These are phyloP conservation scores for Botrytis hyacinthi DNA, from an alignment of 2,329 filamentous ascomycete species.

Conservation along the genomic window DNA sequence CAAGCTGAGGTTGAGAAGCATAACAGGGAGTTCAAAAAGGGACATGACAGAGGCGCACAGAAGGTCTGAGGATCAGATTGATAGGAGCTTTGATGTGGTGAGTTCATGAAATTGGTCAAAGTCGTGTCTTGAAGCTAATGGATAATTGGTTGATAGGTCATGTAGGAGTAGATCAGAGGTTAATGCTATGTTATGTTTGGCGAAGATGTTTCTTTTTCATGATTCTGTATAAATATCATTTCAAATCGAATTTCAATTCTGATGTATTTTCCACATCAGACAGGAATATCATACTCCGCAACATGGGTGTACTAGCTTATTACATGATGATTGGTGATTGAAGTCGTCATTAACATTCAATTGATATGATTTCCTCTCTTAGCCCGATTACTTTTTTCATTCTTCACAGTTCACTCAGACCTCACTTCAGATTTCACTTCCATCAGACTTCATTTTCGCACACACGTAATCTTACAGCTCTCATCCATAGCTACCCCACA, in stretches of 20 bases:
- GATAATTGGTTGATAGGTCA: not conserved
- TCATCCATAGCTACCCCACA: constrained; percentile 10
- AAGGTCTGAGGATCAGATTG: constrained; percentile 51
- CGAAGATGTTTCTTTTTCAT: not conserved
- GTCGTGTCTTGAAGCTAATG: not conserved
- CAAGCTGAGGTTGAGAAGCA: constrained; percentile 57
- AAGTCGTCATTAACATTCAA: not conserved
- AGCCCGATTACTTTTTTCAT: too few species aligned
- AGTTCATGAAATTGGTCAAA: not conserved
- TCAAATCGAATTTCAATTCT: not conserved
- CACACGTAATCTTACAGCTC: not conserved
- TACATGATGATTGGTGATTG: not conserved
- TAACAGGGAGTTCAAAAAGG: constrained; percentile 56
- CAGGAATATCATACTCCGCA: not conserved
- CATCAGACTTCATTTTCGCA: not conserved
- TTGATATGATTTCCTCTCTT: too few species aligned
- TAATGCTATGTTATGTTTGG: not conserved
- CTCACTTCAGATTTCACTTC: not conserved
- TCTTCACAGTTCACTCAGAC: not conserved
- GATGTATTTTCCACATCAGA: too few species aligned
- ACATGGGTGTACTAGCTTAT: not conserved
- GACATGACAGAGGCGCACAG: constrained; percentile 47
- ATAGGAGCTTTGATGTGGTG: constrained; percentile 52
- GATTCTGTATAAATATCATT: not conserved
- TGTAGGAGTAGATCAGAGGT: not conserved